Base-by-base conservation (phyloP, 768 basidiomycete genomes). In the Macrolepiota albuminosa region DNA sequence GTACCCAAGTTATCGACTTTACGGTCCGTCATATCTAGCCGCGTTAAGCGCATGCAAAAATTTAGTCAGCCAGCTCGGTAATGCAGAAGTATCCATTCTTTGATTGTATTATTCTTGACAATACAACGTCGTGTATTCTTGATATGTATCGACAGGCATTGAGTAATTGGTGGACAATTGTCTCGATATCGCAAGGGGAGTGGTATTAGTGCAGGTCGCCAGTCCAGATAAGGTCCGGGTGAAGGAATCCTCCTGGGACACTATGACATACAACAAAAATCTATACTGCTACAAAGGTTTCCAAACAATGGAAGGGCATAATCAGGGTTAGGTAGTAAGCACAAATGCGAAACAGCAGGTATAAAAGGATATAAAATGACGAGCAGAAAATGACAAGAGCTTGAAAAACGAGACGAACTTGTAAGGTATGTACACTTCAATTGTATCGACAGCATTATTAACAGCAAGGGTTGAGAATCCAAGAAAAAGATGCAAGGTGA, bases 11-110 rank as follows among this genome's bases (percentile, higher is more conserved):
- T 85, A 50, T 70, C 76, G 36, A 79, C 81, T 61, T 72, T 93
- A 60, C 81, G 83, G 60, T 75, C 75, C 43, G 84, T 88, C 59
- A 74, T 91, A 57, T 79, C 79, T 52, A 84, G 80, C 63, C 84
- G 86, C 43, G 75, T 89, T 60, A 86, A 85, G 68, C 82, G 84
- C 63, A 78, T 89, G 75, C 85, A 90, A 71, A 88, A 85, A 69
- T 72, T 82, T 45, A 85, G 40, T 40, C 54, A 54, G n/a, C 13
- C 73, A 42, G 54, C 67, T n/a, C 63, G 58, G 61, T 73, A 63
- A 47, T 54, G n/a, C 18, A 42, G n/a, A 53, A 43, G 11, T 42
- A n/a, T 54, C 10, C 6, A 54, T 13, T 31, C 14, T 54, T 31
- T 26, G 8, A 26, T 11, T 34, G 24, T 16, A 10, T 34, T 48